Conservation (phyloP, 306 rosid species). For the Prunus mume region DNA sequence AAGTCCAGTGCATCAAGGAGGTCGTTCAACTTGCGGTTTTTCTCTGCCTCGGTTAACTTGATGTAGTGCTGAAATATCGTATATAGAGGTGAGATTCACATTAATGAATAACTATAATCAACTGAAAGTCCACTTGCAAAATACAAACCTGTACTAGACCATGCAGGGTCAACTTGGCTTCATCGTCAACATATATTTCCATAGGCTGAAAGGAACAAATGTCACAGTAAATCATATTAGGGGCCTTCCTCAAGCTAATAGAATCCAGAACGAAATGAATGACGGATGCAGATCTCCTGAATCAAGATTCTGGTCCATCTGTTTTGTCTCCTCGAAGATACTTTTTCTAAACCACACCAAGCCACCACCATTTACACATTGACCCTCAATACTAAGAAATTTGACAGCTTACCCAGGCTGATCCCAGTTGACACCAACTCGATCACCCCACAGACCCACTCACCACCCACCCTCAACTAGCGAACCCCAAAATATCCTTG, state of each 20-base stretch:
- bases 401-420: conserved; percentile 37
- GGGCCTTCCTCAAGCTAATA: conserved; percentile 78
- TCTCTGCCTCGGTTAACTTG: conserved; percentile 92
- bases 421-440: conserved; percentile 13
- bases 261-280: conserved; percentile 90
- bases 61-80: conserved; percentile 84
- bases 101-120: background rate
- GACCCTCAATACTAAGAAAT: conserved; percentile 34
- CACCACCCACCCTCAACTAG: background rate
- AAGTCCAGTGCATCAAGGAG: conserved; percentile 98
- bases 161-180: conserved; percentile 95
- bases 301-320: conserved; percentile 65
- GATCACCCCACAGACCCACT: background rate
- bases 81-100: conserved; percentile 19
- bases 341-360: conserved; percentile 40
- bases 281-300: conserved; percentile 79
- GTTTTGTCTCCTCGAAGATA: conserved; percentile 65
- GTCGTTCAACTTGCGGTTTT: conserved; percentile 93
- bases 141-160: conserved; percentile 89
- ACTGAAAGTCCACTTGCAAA: background rate
- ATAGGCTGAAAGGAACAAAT: conserved; percentile 99
- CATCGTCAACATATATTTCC: conserved; percentile 99
- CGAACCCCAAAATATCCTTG: background rate
- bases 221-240: conserved; percentile 88
- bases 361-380: conserved; percentile 47